Evolutionary conservation across 2,329 filamentous ascomycete genomes (phyloP).

Genomic region (Penicillium thymicola): DNA sequence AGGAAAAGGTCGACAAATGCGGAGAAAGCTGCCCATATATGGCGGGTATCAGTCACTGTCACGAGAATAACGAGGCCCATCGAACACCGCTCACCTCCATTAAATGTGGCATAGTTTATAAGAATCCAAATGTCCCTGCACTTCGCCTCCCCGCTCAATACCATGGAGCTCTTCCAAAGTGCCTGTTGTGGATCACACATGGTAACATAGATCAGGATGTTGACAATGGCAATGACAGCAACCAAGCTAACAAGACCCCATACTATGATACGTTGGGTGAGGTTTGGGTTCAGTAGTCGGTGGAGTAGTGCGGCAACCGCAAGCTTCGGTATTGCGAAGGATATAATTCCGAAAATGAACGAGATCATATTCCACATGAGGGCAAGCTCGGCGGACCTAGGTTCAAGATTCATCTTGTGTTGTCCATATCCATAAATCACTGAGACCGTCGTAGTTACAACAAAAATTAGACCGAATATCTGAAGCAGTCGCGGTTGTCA

Average conservation of each 20-base stretch:
- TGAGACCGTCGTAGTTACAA: conserved; percentile 33
- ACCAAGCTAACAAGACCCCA: conserved; percentile 29
- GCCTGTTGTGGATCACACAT: conserved; percentile 39
- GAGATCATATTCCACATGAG: conserved; percentile 21
- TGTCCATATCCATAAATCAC: conserved; percentile 41
- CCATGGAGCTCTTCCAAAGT: conserved; percentile 36
- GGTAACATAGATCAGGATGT: conserved; percentile 40
- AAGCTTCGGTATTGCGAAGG: conserved; percentile 25
- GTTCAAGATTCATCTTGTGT: conserved; percentile 33
- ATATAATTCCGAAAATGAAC: conserved; percentile 26
- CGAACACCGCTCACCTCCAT: conserved; percentile 33
- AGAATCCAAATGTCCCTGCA: conserved; percentile 36
- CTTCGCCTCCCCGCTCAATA: conserved; percentile 17
- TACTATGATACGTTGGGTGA: conserved; percentile 10
- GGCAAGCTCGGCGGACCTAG: conserved; percentile 16
- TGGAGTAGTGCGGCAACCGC: conserved; percentile 23
- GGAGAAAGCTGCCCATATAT: conserved; percentile 18
- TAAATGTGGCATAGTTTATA: conserved; percentile 39
- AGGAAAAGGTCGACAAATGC: conserved; percentile 31
- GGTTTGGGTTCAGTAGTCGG: conserved; percentile 21
- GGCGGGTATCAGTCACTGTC: too few species aligned
- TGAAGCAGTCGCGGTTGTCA: conserved; percentile 10
- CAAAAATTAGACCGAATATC: conserved; percentile 35
- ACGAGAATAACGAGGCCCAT: background rate
- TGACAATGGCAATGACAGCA: conserved; percentile 28